Evolutionary conservation across 2,329 filamentous ascomycete genomes (phyloP).

Genomic region (Aspergillus thermomutatus): DNA sequence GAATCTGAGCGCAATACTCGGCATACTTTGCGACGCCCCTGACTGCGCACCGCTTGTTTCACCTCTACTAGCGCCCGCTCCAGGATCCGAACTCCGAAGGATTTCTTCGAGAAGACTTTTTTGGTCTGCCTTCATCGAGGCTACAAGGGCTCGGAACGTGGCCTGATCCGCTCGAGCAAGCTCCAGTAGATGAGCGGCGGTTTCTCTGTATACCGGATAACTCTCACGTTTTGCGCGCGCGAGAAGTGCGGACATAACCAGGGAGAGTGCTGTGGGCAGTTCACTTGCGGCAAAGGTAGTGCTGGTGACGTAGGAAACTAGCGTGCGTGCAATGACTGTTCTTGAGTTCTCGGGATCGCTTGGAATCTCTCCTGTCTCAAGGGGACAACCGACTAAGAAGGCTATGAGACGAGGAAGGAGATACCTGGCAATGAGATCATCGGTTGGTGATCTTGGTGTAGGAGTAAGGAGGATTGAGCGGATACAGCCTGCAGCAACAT

Average conservation of each 20-base stretch:
- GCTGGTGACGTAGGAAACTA: constrained; percentile 66
- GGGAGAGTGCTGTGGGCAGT: constrained; percentile 58
- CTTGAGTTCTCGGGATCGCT: constrained; percentile 73
- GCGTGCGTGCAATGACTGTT: constrained; percentile 65
- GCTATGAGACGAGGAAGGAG: constrained; percentile 71
- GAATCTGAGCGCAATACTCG: constrained; percentile 92
- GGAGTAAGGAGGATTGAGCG: constrained; percentile 74
- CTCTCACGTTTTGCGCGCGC: constrained; percentile 66
- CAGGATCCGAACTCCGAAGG: constrained; percentile 60
- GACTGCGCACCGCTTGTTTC: constrained; percentile 42
- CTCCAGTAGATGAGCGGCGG: constrained; percentile 72
- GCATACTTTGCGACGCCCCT: constrained; percentile 53
- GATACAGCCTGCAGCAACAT: constrained; percentile 85
- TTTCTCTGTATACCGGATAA: constrained; percentile 62
- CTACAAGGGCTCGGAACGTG: constrained; percentile 72
- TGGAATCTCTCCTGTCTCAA: constrained; percentile 57
- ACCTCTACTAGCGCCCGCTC: constrained; percentile 31
- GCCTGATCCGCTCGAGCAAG: constrained; percentile 71
- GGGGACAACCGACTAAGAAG: constrained; percentile 59
- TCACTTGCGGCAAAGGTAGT: constrained; percentile 30
- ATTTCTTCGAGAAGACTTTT: constrained; percentile 78
- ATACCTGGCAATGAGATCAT: constrained; percentile 70
- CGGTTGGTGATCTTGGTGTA: constrained; percentile 57
- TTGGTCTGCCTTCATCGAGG: constrained; percentile 65
- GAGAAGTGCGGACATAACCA: constrained; percentile 75